Evolutionary conservation across 129 eudicot species (phyloP).

Genomic region (Centella asiatica): DNA sequence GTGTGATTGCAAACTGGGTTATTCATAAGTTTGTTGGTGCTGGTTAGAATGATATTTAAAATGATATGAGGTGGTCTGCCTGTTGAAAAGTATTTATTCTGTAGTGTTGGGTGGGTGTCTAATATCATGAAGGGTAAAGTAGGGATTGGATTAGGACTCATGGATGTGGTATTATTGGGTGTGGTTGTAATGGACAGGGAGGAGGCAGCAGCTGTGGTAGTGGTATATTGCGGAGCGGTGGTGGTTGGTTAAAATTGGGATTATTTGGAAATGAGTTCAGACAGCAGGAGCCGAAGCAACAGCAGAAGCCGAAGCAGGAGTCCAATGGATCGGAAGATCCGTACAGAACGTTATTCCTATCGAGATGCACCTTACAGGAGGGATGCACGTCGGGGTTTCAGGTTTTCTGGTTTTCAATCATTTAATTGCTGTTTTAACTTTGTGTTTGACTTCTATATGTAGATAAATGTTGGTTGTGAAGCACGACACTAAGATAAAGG

Average conservation of each 20-base stretch:
- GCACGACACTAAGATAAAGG: slow-evolving; percentile 10
- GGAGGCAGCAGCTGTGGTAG: slow-evolving; percentile 59
- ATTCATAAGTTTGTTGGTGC: slow-evolving; percentile 21
- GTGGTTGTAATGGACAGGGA: slow-evolving; percentile 95
- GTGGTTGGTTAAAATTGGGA: slow-evolving; percentile 25
- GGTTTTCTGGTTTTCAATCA: slow-evolving; percentile 40
- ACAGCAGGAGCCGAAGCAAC: slow-evolving; percentile 58
- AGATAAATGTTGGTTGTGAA: slow-evolving; percentile 25
- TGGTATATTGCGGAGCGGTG: slow-evolving; percentile 35
- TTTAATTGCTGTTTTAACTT: slow-evolving; percentile 23
- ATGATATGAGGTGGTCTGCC: slow-evolving; percentile 34
- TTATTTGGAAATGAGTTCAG: slow-evolving; percentile 54
- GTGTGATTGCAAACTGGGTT: slow-evolving; percentile 35
- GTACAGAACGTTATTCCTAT: slow-evolving; percentile 67
- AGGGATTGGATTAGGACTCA: slow-evolving; percentile 45
- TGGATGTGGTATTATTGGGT: slow-evolving; percentile 73
- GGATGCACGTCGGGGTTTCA: slow-evolving; percentile 74
- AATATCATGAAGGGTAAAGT: slow-evolving; percentile 36
- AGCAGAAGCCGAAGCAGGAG: slow-evolving; percentile 74
- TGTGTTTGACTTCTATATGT: slow-evolving; percentile 13
- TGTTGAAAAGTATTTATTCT: slow-evolving; percentile 35
- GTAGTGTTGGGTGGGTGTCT: slow-evolving; percentile 46
- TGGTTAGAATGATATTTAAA: slow-evolving; percentile 26
- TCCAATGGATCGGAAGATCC: slow-evolving; percentile 86
- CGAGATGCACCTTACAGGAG: slow-evolving; percentile 91